phyloP scores from a whole-genome alignment of 768 basidiomycete genomes.

The Kockovaella imperatae region DNA sequence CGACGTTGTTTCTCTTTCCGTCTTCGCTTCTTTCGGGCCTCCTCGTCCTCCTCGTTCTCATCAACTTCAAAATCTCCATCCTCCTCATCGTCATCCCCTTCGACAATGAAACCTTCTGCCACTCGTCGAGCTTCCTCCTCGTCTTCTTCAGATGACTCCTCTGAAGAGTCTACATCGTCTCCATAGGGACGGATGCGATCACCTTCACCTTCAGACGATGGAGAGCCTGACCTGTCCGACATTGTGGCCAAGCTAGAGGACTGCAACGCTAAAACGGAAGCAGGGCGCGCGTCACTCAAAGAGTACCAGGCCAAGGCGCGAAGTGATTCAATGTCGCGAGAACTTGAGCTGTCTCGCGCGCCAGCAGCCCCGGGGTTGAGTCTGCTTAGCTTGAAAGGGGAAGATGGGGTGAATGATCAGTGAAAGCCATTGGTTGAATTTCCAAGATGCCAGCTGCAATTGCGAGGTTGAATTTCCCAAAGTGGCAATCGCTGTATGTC shows the following conservation, averaged over 20 bases:
- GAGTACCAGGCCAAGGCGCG: no score
- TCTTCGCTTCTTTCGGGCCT: constrained; percentile 46
- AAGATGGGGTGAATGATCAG: no score
- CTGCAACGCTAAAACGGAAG: no score
- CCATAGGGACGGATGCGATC: constrained; percentile 42
- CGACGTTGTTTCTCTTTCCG: constrained; percentile 49
- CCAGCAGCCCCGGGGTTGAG: no score
- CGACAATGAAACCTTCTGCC: constrained; percentile 84
- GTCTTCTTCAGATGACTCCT: constrained; percentile 64
- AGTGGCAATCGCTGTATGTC: no score
- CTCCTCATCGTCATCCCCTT: constrained; percentile 79
- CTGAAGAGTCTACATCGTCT: constrained; percentile 41
- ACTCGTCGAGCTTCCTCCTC: constrained; percentile 75
- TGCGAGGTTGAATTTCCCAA: no score
- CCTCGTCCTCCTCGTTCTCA: constrained; percentile 54
- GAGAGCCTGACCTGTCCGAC: constrained; percentile 28
- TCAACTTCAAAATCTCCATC: constrained; percentile 61
- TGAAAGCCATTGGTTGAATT: no score
- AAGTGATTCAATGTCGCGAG: no score
- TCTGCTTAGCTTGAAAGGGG: no score
- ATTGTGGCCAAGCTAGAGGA: constrained; percentile 7
- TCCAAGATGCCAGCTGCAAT: no score
- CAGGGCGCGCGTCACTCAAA: no score
- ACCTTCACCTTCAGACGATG: constrained; percentile 39
- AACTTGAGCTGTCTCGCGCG: no score